Base-by-base conservation (phyloP, 495 filamentous ascomycete species). In the Xeromyces bisporus region DNA sequence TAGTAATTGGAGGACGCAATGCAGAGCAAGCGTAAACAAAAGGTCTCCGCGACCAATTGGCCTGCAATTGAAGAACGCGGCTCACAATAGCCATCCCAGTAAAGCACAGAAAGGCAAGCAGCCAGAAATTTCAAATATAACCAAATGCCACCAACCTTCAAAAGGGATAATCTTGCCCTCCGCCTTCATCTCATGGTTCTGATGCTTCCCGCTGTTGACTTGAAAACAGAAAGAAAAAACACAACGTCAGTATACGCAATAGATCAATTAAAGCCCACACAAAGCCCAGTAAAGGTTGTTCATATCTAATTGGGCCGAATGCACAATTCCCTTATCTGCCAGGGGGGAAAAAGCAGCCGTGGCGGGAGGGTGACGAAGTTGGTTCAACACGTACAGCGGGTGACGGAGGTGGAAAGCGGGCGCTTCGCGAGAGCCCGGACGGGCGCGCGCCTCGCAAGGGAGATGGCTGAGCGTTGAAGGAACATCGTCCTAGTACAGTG, bases 401-500 rank as follows among this genome's bases (percentile, higher is more conserved):
- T 35, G 43, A 64, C 41, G 38, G 61, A 62, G 27, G 61, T 58
- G 36, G 62, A 61, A 44, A 67, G 64, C 7, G 56, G 51, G 44
- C 61, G 61, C 34, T 48, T 47, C 31, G 55, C 61, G 39, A 68
- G 41, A 43, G 73, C 69, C 40, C 66, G 56, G 48, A 68, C 57
- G 40, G 71, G 71, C 34, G 71, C 71, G 47, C 80, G 80, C 56
- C 77, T 69, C 36, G 72, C 75, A 41, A 77, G 65, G 47, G 72
- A 67, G 43, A 80, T 54, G 46, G 72, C 79, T 42, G 81, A 72
- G 56, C 83, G 80, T 60, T 80, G 76, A 50, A 89, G 62, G 58
- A 87, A 80, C 80, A 87, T 89, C 62, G 60, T 65, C 48, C 53
- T 43, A 43, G 41, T 42, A 29, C 16, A 11, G 21, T 31, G 30